A percentile compares a stretch with the other conserved stretches of the same genome.
These are phyloP conservation scores for Aphanocladium album DNA, from an alignment of 2,329 filamentous ascomycete genomes.

Conservation along the genomic window DNA sequence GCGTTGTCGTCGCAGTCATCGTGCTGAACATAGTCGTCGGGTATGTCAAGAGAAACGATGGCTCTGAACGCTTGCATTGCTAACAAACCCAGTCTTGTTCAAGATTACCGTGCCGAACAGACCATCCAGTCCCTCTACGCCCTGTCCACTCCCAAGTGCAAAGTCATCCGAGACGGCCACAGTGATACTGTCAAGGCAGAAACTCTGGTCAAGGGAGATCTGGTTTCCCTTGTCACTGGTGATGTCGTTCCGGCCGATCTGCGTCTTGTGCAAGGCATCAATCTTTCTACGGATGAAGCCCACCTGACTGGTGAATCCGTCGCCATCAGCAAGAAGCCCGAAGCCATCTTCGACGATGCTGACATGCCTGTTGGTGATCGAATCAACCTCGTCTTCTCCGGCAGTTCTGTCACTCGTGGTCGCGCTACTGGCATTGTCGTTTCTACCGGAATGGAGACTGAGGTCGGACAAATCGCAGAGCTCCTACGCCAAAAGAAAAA, in stretches of 20 bases:
- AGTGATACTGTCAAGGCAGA: constrained; percentile 50
- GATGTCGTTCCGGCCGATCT: constrained; percentile 68
- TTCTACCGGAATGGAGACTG: constrained; percentile 67
- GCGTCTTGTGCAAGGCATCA: constrained; percentile 60
- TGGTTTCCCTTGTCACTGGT: constrained; percentile 58
- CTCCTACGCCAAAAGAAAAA: constrained; percentile 55
- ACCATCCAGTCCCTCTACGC: constrained; percentile 57
- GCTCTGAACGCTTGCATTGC: not conserved
- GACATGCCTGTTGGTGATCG: constrained; percentile 63
- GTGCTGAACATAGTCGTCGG: constrained; percentile 63
- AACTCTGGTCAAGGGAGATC: constrained; percentile 59
- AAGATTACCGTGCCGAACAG: constrained; percentile 58
- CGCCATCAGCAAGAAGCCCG: constrained; percentile 61
- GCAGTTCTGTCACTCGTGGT: constrained; percentile 66
- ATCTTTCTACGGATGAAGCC: constrained; percentile 71
- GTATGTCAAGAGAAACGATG: constrained; percentile 28
- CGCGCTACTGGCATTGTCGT: constrained; percentile 65
- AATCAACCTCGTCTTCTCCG: constrained; percentile 66
- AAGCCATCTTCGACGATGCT: constrained; percentile 46
- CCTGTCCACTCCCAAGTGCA: constrained; percentile 54
- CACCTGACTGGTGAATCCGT: constrained; percentile 69
- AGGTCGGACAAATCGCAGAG: constrained; percentile 71
- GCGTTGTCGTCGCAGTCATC: constrained; percentile 60
- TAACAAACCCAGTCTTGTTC: constrained; percentile 41
- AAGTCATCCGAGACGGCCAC: constrained; percentile 50